Evolutionary conservation across 2,329 filamentous ascomycete species (phyloP).

Genomic region (Lasiodiplodia sp.): DNA sequence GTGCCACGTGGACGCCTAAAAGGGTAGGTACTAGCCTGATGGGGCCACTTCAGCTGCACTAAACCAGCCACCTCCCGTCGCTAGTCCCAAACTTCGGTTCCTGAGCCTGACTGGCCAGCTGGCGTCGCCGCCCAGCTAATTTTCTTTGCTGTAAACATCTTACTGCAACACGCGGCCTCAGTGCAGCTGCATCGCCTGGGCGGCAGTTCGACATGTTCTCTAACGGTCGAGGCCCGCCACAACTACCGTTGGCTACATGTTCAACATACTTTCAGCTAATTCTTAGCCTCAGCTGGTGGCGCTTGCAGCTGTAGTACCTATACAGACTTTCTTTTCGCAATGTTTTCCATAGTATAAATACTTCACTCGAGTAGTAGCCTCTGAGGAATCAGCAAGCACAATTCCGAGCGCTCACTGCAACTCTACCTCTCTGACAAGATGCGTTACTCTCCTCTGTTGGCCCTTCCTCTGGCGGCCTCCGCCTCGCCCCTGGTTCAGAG

Average conservation of each 20-base stretch:
- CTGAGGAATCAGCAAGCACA: not conserved
- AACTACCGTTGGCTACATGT: not conserved
- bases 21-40: no score
- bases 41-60: not conserved
- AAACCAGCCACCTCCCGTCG: not conserved
- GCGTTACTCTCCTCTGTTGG: slow-evolving; percentile 1
- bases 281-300: not conserved
- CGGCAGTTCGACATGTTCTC: not conserved
- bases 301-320: not conserved
- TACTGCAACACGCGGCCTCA: not conserved
- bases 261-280: not conserved
- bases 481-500: not conserved
- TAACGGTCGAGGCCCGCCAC: slow-evolving; percentile 4
- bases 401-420: not conserved
- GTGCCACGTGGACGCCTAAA: no score
- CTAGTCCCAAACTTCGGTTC: no score
- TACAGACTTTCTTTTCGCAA: not conserved
- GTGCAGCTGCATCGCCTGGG: not conserved
- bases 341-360: not conserved
- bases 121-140: not conserved
- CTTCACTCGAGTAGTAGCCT: not conserved
- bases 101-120: not conserved
- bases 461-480: not conserved
- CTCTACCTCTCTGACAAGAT: not conserved
- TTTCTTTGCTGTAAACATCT: not conserved